Evolutionary conservation across 1,284 basidiomycete genomes (phyloP).

Genomic region (Lignosus rhinocerotis): DNA sequence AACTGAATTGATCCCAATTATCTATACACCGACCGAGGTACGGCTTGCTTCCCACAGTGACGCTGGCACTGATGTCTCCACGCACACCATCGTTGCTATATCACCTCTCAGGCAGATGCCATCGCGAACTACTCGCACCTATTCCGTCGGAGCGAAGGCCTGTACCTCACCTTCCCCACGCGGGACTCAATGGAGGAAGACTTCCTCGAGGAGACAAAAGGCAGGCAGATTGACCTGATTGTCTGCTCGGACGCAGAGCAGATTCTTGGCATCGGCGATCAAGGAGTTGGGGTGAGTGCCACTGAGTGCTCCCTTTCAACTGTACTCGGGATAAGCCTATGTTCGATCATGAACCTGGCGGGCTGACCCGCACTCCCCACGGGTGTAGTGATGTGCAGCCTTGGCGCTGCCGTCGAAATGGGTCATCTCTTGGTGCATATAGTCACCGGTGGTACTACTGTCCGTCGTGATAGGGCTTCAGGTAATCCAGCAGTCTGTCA

Average conservation of each 20-base stretch:
- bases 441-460: no score
- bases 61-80: not conserved
- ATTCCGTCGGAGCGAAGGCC: conserved; percentile 72
- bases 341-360: no score
- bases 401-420: no score
- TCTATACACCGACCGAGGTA: conserved; percentile 73
- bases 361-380: no score
- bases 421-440: no score
- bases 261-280: conserved; percentile 80
- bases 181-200: conserved; percentile 75
- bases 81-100: not conserved
- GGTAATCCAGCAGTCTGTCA: no score
- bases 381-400: no score
- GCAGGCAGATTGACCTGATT: conserved; percentile 67
- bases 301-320: not conserved
- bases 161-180: conserved; percentile 67
- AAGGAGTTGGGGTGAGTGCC: conserved; percentile 60
- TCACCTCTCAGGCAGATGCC: conserved; percentile 59
- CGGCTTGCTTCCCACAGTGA: conserved; percentile 7
- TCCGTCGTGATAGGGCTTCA: no score
- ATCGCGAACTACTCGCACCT: conserved; percentile 81
- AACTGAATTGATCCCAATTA: conserved; percentile 73
- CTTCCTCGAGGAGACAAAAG: conserved; percentile 64
- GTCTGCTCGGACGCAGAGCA: conserved; percentile 85
- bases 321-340: not conserved